These are phyloP conservation scores for Rhizophagus sp. DNA, from an alignment of 192 early-diverging fungal species.

Conservation along the genomic window DNA sequence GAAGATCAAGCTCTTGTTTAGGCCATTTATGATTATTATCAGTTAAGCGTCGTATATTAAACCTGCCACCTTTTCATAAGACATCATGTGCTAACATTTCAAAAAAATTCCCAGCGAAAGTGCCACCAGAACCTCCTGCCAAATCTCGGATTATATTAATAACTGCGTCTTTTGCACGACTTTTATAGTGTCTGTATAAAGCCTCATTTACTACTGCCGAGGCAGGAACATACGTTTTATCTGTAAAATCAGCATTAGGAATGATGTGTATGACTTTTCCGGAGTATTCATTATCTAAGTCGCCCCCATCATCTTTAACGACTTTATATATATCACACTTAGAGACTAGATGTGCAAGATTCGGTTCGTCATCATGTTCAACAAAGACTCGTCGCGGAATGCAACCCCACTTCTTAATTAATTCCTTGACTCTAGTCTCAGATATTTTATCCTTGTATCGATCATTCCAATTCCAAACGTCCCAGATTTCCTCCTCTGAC, in stretches of 20 bases:
- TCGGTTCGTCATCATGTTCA: conserved; percentile 17
- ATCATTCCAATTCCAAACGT: conserved; percentile 13
- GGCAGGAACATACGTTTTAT: background rate
- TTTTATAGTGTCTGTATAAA: background rate
- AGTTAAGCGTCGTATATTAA: background rate
- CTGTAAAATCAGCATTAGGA: conserved; percentile 21
- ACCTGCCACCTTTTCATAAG: background rate
- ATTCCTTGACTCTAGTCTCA: conserved; percentile 14
- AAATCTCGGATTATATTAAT: background rate
- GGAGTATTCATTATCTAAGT: conserved; percentile 14
- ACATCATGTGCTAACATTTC: conserved; percentile 8
- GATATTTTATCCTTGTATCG: conserved; percentile 12
- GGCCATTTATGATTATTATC: background rate
- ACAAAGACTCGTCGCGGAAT: background rate
- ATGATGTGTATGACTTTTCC: conserved; percentile 20
- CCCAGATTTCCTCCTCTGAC: conserved; percentile 14
- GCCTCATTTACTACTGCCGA: background rate
- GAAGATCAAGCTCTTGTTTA: background rate
- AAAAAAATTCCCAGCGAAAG: background rate
- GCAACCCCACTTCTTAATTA: conserved; percentile 12
- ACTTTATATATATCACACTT: background rate
- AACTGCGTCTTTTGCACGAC: background rate
- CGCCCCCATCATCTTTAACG: background rate
- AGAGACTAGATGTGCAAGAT: background rate
- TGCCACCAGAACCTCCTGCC: background rate